phyloP scores from a whole-genome alignment of 2,329 filamentous ascomycete genomes.

The Plectosphaerella plurivora region DNA sequence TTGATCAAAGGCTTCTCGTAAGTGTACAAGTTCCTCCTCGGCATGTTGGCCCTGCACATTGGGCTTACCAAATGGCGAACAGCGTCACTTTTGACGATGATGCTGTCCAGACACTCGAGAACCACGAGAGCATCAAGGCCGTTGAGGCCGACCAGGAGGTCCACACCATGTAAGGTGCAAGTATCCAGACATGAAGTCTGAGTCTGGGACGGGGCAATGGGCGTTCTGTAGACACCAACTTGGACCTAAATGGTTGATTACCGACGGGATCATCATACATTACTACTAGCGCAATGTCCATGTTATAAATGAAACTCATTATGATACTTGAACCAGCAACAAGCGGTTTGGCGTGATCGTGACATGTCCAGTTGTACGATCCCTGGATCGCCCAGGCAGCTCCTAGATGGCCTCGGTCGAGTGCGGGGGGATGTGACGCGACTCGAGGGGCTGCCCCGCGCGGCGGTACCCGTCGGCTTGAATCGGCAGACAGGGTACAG shows the following conservation, averaged over 20 bases:
- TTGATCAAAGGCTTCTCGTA: constrained; percentile 94
- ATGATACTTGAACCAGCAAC: too few species aligned
- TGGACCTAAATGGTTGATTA: neutral
- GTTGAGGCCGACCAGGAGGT: constrained; percentile 74
- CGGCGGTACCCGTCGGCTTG: neutral
- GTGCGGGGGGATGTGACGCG: neutral
- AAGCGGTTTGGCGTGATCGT: too few species aligned
- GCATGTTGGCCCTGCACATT: neutral
- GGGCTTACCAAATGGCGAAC: neutral
- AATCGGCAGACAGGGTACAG: neutral
- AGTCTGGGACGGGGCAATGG: constrained; percentile 1
- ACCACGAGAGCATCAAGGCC: constrained; percentile 64
- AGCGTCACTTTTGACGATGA: constrained; percentile 73
- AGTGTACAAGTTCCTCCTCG: constrained; percentile 26
- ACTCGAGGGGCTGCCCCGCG: neutral
- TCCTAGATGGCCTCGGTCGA: neutral
- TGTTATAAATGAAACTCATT: too few species aligned
- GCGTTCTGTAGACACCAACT: constrained; percentile 1
- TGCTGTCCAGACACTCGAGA: constrained; percentile 59
- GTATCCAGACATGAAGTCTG: neutral
- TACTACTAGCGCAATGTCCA: too few species aligned
- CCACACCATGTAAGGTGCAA: constrained; percentile 58
- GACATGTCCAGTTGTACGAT: too few species aligned
- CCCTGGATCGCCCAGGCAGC: neutral
- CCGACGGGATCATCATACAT: too few species aligned